Percentiles rank a stretch among this genome's conserved stretches.
Conservation (phyloP, 805 yeast genomes). For the Candida gorgasii region DNA sequence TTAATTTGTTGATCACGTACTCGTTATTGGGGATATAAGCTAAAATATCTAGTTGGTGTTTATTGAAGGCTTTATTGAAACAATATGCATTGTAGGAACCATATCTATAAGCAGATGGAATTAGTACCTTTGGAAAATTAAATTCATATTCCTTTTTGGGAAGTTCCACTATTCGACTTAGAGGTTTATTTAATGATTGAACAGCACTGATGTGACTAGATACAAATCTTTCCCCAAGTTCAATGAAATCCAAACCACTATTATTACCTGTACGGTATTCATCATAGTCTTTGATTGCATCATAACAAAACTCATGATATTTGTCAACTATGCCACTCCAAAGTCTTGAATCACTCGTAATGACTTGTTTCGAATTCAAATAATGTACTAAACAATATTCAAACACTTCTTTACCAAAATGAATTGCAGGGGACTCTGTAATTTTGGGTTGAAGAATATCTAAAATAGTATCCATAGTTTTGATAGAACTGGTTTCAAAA, state of each 20-base stretch:
- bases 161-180: constrained; percentile 10
- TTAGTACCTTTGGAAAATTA: constrained; percentile 13
- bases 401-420: constrained; percentile 18
- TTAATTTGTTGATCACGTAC: constrained; percentile 7
- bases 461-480: constrained; percentile 19
- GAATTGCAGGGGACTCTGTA: background rate
- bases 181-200: constrained; percentile 12
- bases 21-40: constrained; percentile 15
- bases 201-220: constrained; percentile 13
- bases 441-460: constrained; percentile 12
- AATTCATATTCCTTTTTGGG: constrained; percentile 3
- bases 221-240: constrained; percentile 10
- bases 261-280: background rate
- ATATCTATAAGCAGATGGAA: constrained; percentile 13
- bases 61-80: constrained; percentile 11
- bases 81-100: constrained; percentile 10
- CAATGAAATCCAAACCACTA: background rate
- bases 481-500: constrained; percentile 15
- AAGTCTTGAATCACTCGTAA: constrained; percentile 11
- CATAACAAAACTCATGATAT: constrained; percentile 11
- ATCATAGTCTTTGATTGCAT: constrained; percentile 10
- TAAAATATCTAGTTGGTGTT: constrained; percentile 14
- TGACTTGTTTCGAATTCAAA: constrained; percentile 16
- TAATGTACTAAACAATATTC: constrained; percentile 14
- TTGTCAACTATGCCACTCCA: constrained; percentile 11